Conservation (phyloP, 202 grass and related monocot genomes). For the Schoenoplectus triqueter region DNA sequence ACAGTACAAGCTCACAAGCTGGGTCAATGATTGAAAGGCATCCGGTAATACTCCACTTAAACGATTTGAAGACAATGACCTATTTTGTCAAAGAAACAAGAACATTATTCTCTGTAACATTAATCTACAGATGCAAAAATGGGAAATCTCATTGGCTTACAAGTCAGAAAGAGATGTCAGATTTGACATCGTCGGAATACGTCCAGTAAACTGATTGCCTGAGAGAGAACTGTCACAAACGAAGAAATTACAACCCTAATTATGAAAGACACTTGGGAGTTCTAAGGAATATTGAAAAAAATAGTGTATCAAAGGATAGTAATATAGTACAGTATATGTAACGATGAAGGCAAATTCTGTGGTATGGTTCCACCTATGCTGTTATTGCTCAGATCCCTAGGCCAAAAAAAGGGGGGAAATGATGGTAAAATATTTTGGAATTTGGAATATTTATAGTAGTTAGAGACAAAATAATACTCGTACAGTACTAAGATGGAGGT, state of each 20-base stretch:
- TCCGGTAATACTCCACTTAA: conserved; percentile 45
- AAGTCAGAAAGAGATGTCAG: conserved; percentile 23
- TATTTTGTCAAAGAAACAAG: conserved; percentile 30
- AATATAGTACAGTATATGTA: conserved; percentile 65
- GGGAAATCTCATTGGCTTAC: background rate
- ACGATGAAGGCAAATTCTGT: conserved; percentile 68
- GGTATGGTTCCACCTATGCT: conserved; percentile 79
- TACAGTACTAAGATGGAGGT: conserved; percentile 80
- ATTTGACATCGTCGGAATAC: conserved; percentile 18
- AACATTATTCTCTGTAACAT: background rate
- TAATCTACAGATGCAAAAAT: background rate
- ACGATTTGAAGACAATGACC: conserved; percentile 44
- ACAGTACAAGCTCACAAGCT: conserved; percentile 43
- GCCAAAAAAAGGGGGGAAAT: conserved; percentile 32
- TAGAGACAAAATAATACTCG: conserved; percentile 32
- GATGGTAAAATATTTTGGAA: conserved; percentile 10
- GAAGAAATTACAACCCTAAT: conserved; percentile 28
- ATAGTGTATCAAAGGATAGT: conserved; percentile 6
- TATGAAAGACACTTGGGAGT: conserved; percentile 12
- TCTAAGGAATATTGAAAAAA: conserved; percentile 23
- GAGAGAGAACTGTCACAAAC: conserved; percentile 34
- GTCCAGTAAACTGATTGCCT: conserved; percentile 26
- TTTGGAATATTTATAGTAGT: conserved; percentile 15
- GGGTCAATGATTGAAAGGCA: conserved; percentile 40
- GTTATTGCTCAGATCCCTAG: conserved; percentile 96